A percentile compares a stretch with the other conserved stretches of the same genome.
phyloP scores from a whole-genome alignment of 2,329 filamentous ascomycete species.

The Amphichorda felina region DNA sequence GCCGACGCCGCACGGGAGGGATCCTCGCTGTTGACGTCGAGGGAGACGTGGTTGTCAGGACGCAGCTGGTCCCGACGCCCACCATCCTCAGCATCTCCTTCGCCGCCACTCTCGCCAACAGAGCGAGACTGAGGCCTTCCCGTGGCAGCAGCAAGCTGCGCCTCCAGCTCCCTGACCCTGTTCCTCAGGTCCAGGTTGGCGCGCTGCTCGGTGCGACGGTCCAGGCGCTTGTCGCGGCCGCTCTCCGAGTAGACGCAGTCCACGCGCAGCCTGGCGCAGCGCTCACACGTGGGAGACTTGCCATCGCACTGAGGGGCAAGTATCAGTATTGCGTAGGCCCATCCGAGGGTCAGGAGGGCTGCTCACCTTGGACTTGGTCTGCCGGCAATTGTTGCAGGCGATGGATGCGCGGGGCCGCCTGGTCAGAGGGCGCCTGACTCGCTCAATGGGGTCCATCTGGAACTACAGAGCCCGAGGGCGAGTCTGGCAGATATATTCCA shows the following conservation, averaged over 20 bases:
- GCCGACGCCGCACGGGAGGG: no score
- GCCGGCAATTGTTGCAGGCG: constrained; percentile 10
- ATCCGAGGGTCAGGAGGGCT: neutral
- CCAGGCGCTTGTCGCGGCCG: constrained; percentile 11
- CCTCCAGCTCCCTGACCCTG: constrained; percentile 10
- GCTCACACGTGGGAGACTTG: constrained; percentile 9
- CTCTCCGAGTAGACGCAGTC: constrained; percentile 10
- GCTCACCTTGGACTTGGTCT: constrained; percentile 12
- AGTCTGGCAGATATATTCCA: no score
- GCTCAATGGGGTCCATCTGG: no score
- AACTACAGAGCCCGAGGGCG: no score
- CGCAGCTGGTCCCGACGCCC: neutral
- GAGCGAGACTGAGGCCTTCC: neutral
- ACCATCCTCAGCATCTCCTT: no score
- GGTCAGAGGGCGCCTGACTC: constrained; percentile 4
- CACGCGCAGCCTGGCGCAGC: constrained; percentile 7
- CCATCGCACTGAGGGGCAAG: constrained; percentile 9
- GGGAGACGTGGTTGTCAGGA: neutral
- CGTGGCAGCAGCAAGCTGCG: constrained; percentile 6
- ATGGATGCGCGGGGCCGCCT: constrained; percentile 10
- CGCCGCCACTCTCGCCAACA: no score
- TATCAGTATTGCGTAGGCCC: neutral
- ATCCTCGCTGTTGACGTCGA: neutral
- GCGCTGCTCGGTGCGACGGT: constrained; percentile 10
- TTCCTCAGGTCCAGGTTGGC: constrained; percentile 7